These are phyloP conservation scores for Tylopilus vinaceipallidus DNA, from an alignment of 768 basidiomycete genomes.

Conservation along the genomic window DNA sequence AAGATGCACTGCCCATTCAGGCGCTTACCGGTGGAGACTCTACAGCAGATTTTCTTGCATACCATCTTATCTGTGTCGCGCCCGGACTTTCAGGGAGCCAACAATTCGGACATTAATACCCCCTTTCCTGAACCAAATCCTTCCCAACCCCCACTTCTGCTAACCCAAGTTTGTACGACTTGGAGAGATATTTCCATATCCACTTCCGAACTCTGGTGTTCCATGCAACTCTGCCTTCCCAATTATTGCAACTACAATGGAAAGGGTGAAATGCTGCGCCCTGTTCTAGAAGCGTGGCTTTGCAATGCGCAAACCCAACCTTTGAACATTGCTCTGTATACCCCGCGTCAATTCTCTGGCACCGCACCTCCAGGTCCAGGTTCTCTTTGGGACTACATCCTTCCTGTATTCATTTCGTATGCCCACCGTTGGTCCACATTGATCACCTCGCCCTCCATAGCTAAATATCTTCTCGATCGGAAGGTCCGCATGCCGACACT, in stretches of 20 bases:
- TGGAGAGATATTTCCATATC: not conserved
- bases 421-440: not conserved
- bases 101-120: not conserved
- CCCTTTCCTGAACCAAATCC: not conserved
- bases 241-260: not conserved
- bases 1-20: not conserved
- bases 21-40: not conserved
- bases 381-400: not conserved
- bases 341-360: not conserved
- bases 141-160: not conserved
- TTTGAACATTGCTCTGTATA: not conserved
- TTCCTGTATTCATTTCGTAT: not conserved
- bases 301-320: not conserved
- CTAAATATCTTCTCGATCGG: not conserved
- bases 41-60: not conserved
- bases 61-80: not conserved
- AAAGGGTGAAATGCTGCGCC: not conserved
- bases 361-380: not conserved
- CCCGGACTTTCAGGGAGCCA: not conserved
- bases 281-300: not conserved
- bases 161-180: not conserved
- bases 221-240: not conserved
- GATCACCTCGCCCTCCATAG: not conserved
- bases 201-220: conserved; percentile 1
- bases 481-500: not conserved